These are phyloP conservation scores for Globisporangium carolinianum DNA, from an alignment of 352 stramenopile species.

Conservation along the genomic window DNA sequence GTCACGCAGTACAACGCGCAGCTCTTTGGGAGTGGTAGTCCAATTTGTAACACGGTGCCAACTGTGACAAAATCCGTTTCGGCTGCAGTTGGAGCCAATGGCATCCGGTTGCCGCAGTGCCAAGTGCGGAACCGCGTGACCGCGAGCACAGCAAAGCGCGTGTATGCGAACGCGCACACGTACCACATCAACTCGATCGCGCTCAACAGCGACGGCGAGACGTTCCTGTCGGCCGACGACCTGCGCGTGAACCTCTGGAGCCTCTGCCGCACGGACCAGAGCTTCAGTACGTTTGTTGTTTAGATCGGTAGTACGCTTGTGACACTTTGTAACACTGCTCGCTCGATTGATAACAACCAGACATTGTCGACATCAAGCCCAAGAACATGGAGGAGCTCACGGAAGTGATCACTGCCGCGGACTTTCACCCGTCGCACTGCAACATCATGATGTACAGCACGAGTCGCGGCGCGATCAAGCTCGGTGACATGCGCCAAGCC, in stretches of 20 bases:
- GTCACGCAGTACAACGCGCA: constrained; percentile 71
- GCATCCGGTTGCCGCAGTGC: constrained; percentile 54
- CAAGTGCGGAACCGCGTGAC: constrained; percentile 51
- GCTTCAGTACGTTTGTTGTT: constrained; percentile 65
- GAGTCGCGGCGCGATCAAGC: constrained; percentile 88
- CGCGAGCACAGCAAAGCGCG: constrained; percentile 71
- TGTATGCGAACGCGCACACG: constrained; percentile 92
- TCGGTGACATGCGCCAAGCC: constrained; percentile 89
- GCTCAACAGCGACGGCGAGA: constrained; percentile 92
- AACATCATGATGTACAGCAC: constrained; percentile 95
- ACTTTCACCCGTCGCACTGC: constrained; percentile 92
- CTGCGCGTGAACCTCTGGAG: constrained; percentile 96
- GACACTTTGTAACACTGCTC: too few species aligned
- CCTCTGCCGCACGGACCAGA: constrained; percentile 84
- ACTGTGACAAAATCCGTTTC: neutral
- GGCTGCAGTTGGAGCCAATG: constrained; percentile 4
- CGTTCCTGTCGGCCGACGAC: constrained; percentile 95
- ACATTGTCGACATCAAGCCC: constrained; percentile 96
- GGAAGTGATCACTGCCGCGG: constrained; percentile 93
- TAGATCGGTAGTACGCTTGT: neutral
- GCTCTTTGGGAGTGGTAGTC: constrained; percentile 13
- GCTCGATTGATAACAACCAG: constrained; percentile 18
- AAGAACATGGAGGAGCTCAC: constrained; percentile 96
- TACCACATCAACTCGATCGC: constrained; percentile 97
- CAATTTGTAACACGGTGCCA: constrained; percentile 13